Conservation (phyloP, 1,284 basidiomycete species). For the Phaffia rhodozyma region DNA sequence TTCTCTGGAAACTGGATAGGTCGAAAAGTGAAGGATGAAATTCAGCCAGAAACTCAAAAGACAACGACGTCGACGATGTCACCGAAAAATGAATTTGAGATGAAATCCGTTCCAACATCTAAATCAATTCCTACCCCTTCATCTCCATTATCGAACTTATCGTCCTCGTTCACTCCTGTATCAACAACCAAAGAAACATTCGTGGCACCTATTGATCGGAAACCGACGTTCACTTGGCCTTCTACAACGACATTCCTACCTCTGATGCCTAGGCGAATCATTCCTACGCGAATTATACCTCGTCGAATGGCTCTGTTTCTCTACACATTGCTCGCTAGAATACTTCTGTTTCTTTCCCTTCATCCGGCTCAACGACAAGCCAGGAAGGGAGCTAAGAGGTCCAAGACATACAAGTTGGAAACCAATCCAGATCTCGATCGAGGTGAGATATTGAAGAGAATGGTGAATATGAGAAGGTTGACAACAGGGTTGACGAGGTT, state of each 20-base stretch:
- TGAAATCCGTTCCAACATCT: too few species aligned
- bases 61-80: background rate
- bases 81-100: too few species aligned
- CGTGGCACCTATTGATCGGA: background rate
- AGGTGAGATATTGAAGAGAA: slow-evolving; percentile 47
- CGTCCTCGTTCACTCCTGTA: too few species aligned
- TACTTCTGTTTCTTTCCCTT: slow-evolving; percentile 11
- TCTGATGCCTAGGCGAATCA: background rate
- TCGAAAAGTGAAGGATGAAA: background rate
- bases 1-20: background rate
- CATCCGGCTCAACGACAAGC: slow-evolving; percentile 15
- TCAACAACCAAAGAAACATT: background rate
- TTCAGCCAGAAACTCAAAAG: background rate
- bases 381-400: background rate
- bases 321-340: background rate
- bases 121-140: too few species aligned
- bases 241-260: background rate
- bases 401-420: background rate
- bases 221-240: background rate
- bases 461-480: slow-evolving; percentile 66
- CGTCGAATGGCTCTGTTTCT: too few species aligned
- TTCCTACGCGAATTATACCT: background rate
- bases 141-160: too few species aligned
- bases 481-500: slow-evolving; percentile 71
- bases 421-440: slow-evolving; percentile 26